Conservation (phyloP, 2,329 filamentous ascomycete species). For the Cladophialophora psammophila region DNA sequence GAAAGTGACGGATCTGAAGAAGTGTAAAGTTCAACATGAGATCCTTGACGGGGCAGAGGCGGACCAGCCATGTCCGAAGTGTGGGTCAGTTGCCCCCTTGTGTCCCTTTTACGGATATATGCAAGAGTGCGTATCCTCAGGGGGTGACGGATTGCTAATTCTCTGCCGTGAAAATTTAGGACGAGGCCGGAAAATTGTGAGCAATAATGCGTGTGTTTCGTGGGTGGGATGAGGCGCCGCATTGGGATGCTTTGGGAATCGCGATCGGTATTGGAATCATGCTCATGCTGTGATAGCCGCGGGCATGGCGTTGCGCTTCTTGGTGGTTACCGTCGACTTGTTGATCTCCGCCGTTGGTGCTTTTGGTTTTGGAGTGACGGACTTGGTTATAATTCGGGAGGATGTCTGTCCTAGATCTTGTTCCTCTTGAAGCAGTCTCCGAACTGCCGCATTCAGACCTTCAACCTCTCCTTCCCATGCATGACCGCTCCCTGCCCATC, state of each 20-base stretch:
- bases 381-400: constrained; percentile 22
- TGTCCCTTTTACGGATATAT: not conserved
- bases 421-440: constrained; percentile 53
- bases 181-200: constrained; percentile 35
- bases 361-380: constrained; percentile 13
- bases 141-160: constrained; percentile 8
- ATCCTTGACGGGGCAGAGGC: constrained; percentile 41
- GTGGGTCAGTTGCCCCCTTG: constrained; percentile 31
- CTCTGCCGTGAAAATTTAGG: constrained; percentile 17
- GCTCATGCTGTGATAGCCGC: constrained; percentile 21
- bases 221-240: not conserved
- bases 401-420: constrained; percentile 38
- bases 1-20: constrained; percentile 24
- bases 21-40: constrained; percentile 38
- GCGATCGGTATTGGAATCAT: constrained; percentile 2
- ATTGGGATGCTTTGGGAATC: constrained; percentile 6
- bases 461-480: constrained; percentile 52
- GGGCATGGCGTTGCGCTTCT: constrained; percentile 14
- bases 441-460: constrained; percentile 52
- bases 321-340: not conserved
- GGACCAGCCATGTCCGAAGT: constrained; percentile 39
- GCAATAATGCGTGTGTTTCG: constrained; percentile 12
- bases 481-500: constrained; percentile 83
- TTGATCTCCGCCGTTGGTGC: constrained; percentile 12
- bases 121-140: not conserved